Evolutionary conservation across 257 asterid genomes (phyloP), one percentile per base, ranked within the genome.

Genomic region (Nemophila menziesii): DNA sequence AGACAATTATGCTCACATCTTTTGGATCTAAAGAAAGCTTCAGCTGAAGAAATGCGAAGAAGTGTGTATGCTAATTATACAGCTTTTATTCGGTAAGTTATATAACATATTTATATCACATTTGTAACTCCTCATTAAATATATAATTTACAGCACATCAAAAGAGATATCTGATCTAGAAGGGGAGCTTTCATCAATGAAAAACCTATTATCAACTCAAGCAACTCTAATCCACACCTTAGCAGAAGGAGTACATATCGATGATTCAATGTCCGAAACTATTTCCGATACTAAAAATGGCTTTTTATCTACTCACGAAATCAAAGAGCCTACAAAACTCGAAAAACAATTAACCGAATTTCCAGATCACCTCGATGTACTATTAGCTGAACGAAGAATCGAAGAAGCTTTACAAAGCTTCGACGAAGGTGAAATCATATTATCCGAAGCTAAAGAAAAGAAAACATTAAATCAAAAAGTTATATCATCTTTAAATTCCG

Each of bases 1-100:
- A 79, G 96, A 59, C 98, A 85, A 54, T 56, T 90, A 55, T 85
- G 96, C 70, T 77, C 98, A 4, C 59, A 73, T 73, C 94, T 90
- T 26, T 66, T 85, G 74, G 98, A 90, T 61, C 76, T 90, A 70
- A 90, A 90, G 77, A 81, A 68, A 69, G 85, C 96, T 62, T 90
- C 98, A 52, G 98, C 98, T 39, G 98, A 90, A 69, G 98, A 85
- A 73, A 85, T 90, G 98, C 92, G 96, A 56, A 73, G 82, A 69
- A 90, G 98, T 67, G 98, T 90, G 34, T 90, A 76, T 60, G 94
- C 96, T 46, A 90, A 90, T 63, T 90, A 90, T 67, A 74, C 87
- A 55, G 89, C 98, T 57, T 90, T 90, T 69, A 90, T 90, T 48
- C 90, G 96, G 98, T 90, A 63, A 70, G 86, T 62, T 62, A 29